phyloP scores from a whole-genome alignment of 2,329 filamentous ascomycete species.

The Aureobasidium sp. region DNA sequence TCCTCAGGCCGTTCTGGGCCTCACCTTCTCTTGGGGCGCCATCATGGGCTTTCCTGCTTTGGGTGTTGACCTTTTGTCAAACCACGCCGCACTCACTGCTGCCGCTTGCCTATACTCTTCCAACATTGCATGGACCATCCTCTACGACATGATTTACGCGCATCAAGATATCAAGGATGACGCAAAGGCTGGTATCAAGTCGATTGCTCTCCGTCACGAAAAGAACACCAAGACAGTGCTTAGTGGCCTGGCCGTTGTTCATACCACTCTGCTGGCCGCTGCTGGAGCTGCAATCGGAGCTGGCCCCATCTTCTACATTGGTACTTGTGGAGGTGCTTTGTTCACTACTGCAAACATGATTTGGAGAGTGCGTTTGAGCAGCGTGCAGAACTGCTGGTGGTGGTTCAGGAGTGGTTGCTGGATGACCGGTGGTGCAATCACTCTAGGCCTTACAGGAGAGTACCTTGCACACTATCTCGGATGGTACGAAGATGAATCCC shows the following conservation, averaged over 20 bases:
- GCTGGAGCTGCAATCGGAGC: slow-evolving; percentile 56
- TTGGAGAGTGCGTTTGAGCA: slow-evolving; percentile 47
- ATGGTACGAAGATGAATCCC: slow-evolving; percentile 7
- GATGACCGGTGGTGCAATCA: slow-evolving; percentile 52
- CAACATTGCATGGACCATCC: slow-evolving; percentile 75
- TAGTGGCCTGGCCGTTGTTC: slow-evolving; percentile 57
- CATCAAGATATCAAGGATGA: slow-evolving; percentile 89
- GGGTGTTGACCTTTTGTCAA: slow-evolving; percentile 62
- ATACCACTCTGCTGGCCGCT: slow-evolving; percentile 60
- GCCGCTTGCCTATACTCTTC: slow-evolving; percentile 65
- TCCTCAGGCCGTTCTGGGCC: slow-evolving; percentile 70
- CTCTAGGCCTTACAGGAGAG: slow-evolving; percentile 46
- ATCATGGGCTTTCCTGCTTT: slow-evolving; percentile 81
- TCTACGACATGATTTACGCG: slow-evolving; percentile 91
- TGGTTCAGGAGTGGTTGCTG: slow-evolving; percentile 56
- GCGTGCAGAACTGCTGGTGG: slow-evolving; percentile 52
- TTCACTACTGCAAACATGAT: slow-evolving; percentile 50
- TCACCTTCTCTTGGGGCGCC: slow-evolving; percentile 84
- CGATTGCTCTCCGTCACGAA: slow-evolving; percentile 72
- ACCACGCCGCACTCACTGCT: slow-evolving; percentile 53
- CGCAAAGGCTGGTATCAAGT: slow-evolving; percentile 78
- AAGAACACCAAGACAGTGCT: slow-evolving; percentile 68
- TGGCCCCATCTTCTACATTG: slow-evolving; percentile 50
- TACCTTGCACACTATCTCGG: slow-evolving; percentile 30
- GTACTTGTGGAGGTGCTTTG: slow-evolving; percentile 49